Conservation (phyloP, 1,139 yeast genomes). For the Yamadazyma mexicana region DNA sequence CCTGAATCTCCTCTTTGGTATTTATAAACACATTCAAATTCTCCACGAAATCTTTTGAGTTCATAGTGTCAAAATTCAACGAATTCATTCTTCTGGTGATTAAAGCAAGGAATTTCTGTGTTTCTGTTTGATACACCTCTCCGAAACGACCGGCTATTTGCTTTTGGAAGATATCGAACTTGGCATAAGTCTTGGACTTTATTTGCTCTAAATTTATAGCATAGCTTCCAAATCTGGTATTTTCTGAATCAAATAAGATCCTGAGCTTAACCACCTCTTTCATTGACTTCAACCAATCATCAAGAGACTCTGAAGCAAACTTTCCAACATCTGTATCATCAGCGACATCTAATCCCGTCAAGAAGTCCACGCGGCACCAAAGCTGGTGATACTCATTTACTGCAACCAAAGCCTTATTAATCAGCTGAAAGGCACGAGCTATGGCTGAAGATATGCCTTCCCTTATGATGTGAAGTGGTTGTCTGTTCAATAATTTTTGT, state of each 20-base stretch:
- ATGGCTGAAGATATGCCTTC: constrained; percentile 1
- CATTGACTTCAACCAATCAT: constrained; percentile 49
- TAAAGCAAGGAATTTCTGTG: constrained; percentile 6
- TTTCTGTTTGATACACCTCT: constrained; percentile 16
- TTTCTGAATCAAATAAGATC: constrained; percentile 53
- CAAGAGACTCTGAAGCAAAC: constrained; percentile 30
- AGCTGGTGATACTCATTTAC: constrained; percentile 37
- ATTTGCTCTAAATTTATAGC: constrained; percentile 51
- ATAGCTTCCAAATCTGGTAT: constrained; percentile 39
- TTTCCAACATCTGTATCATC: constrained; percentile 20
- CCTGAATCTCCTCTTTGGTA: constrained; percentile 15
- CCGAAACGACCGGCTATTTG: constrained; percentile 44
- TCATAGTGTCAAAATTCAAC: constrained; percentile 14
- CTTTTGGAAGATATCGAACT: constrained; percentile 60
- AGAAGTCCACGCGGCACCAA: constrained; percentile 59
- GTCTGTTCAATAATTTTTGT: constrained; percentile 12
- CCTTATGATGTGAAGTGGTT: not conserved
- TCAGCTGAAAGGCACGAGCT: constrained; percentile 11
- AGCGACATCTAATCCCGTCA: constrained; percentile 52
- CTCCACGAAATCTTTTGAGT: constrained; percentile 10
- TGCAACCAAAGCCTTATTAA: constrained; percentile 22
- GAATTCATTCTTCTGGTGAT: constrained; percentile 3
- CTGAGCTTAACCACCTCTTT: constrained; percentile 48
- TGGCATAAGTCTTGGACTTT: constrained; percentile 52
- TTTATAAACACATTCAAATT: constrained; percentile 13